Percentiles rank a stretch among this genome's conserved stretches.
These are phyloP conservation scores for Amyloporia xantha DNA, from an alignment of 768 basidiomycete genomes.

Conservation along the genomic window DNA sequence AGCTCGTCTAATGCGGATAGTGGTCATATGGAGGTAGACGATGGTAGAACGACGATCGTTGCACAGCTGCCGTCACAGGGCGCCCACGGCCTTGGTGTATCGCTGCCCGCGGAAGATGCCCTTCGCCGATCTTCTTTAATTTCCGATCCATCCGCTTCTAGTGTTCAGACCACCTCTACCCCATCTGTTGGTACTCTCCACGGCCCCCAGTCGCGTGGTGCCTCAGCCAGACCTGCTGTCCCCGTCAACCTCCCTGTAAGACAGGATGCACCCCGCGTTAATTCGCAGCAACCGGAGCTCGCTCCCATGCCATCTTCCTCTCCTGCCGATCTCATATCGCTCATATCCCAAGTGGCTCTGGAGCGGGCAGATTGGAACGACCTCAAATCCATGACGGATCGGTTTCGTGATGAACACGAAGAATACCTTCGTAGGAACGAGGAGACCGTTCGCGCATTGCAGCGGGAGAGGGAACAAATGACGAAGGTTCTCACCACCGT, in stretches of 20 bases:
- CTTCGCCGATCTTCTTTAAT: neutral
- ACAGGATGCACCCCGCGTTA: neutral
- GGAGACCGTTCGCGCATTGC: constrained; percentile 17
- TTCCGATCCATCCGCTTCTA: neutral
- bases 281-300: neutral
- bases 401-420: constrained; percentile 12
- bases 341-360: constrained; percentile 8
- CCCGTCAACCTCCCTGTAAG: neutral
- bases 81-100: neutral
- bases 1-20: neutral
- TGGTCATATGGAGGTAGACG: too few species aligned
- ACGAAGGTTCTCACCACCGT: constrained; percentile 15
- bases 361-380: constrained; percentile 16
- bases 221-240: neutral
- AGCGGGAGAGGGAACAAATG: constrained; percentile 26
- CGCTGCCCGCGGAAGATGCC: neutral
- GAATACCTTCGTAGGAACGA: constrained; percentile 23
- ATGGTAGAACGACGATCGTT: too few species aligned
- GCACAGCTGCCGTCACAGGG: neutral
- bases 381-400: constrained; percentile 12
- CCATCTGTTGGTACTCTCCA: neutral
- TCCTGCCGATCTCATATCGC: constrained; percentile 2
- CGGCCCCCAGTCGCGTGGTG: neutral
- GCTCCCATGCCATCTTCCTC: neutral
- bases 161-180: neutral